Evolutionary conservation across 371 early-diverging fungal species (phyloP), one percentile per base, ranked within the genome.

Genomic region (Mucor indicus): DNA sequence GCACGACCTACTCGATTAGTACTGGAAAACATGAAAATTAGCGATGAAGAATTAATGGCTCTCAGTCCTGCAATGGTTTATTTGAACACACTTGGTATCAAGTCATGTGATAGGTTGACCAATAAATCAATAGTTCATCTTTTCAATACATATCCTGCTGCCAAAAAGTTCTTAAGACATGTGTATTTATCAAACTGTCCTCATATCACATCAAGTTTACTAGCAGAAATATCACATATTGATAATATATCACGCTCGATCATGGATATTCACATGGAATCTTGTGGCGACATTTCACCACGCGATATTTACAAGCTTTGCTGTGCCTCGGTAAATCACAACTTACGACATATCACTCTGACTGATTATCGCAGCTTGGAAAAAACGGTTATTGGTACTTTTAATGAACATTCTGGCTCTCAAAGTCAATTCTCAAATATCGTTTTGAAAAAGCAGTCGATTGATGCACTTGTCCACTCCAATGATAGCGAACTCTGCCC

Each of bases 381-480:
- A 5, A 13, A 36, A 0, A 42, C 33, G 0, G 36, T 42, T 1
- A 53, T 41, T 30, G 49, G 48, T 1, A 22, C 23, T 2, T 61
- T 48, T 13, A 47, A 37, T 29, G 25, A 40, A 19, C 13, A 17
- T 2, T 21, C 7, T 1, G 17, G n/a, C 12, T 16, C 11, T 30
- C 3, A n/a, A 36, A 38, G 15, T 33, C 33, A 31, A 13, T n/a
- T 7, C 21, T n/a, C 9, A 12, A 33, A 4, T 5, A n/a, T 50
- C 19, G 13, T 43, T 1, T 35, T 71, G 3, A 53, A 60, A 24
- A 36, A 48, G 6, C 8, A 13, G 2, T 48, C 33, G 0, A 67
- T 71, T 8, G 57, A 55, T 25, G 60, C 60, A 0, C 19, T 71
- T 11, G 52, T 50, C 4, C 45, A 59, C 22, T 33, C 54, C 2